Evolutionary conservation across 2,329 filamentous ascomycete genomes (phyloP), one percentile per base, ranked within the genome.

Genomic region (Colletotrichum costaricense): DNA sequence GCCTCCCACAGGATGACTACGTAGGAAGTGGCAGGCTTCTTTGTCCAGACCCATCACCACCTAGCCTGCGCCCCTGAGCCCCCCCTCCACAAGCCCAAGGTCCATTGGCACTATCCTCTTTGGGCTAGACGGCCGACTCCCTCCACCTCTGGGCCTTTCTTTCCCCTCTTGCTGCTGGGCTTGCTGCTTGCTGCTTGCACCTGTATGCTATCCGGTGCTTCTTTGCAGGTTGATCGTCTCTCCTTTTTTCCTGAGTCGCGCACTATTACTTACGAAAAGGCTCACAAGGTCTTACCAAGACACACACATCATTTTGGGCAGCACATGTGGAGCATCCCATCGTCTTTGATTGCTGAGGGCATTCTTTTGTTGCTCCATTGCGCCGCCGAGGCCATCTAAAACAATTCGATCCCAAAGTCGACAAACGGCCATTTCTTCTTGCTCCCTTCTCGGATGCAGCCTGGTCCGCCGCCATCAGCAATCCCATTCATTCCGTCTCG

Each of bases 171-270:
- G 38, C 38, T 19, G 14, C 38, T 42, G 11, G 33, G 33, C 33
- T 35, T 12, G 33, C 33, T 35, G 33, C 11, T 63, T 63, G 42
- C 26, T 63, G 42, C 42, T 63, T 52, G 63, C 42, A 59, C 59
- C 9, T 63, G 26, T 30, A 35, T 57, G 63, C 56, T 42, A 67
- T 56, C 38, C 59, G 63, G 42, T 28, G 38, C 28, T 65, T 33
- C 65, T 67, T 56, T 22, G 38, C 35, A 55, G 58, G 56, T 69
- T 64, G 19, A 69, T 65, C 67, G 46, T 72, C 67, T 72, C 67
- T 16, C 70, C 70, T 70, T 73, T 73, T 65, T 65, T 65, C 35
- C 70, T 64, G 70, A 73, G 60, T 73, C 70, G 67, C 60, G 70
- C 60, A 65, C 55, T 65, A n/a, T n/a, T n/a, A 64, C 62, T 14